Base-by-base conservation (phyloP, 495 filamentous ascomycete species). In the Rhizodiscina lignyota region DNA sequence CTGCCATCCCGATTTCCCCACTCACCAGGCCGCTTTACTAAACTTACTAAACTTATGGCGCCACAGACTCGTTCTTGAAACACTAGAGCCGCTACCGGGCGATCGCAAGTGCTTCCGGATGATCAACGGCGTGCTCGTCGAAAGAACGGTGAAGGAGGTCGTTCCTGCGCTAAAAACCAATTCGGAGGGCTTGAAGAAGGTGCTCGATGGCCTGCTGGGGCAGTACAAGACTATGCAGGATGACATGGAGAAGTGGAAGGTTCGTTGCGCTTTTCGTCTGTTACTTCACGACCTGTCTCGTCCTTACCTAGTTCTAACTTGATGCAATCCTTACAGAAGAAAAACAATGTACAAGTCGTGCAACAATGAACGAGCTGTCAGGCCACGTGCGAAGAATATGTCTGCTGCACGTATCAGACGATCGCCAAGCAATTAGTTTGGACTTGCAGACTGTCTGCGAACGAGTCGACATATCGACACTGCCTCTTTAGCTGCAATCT, bases 201-300 rank as follows among this genome's bases (percentile, higher is more conserved):
- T 96, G n/a, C 61, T 97, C 39, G 86, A 93, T 45, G 85, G 93
- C 46, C 60, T 97, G 40, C 66, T 97, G 54, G 94, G 93, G 68
- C 83, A 94, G 59, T 97, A 97, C 66, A 91, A 91, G 66, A 59
- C 63, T 18, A 91, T 93, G 62, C 85, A 97, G 61, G 69, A 78
- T 21, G 89, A 97, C 52, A 72, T 97, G 66, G 89, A 97, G 52
- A 86, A 73, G 56, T 97, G 89, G 89, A 97, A 97, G 83, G 89
- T 92, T 61, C 27, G 73, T 49, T 31, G 27, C 30, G 35, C 21
- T 33, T n/a, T n/a, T n/a, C n/a, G n/a, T n/a, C n/a, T n/a, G n/a
- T n/a, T n/a, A n/a, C n/a, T n/a, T n/a, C n/a, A n/a, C n/a, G n/a
- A n/a, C n/a, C n/a, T n/a, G n/a, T n/a, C n/a, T n/a, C n/a, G n/a